Conservation (phyloP, 2,329 filamentous ascomycete species). For the Colletotrichum melonis region DNA sequence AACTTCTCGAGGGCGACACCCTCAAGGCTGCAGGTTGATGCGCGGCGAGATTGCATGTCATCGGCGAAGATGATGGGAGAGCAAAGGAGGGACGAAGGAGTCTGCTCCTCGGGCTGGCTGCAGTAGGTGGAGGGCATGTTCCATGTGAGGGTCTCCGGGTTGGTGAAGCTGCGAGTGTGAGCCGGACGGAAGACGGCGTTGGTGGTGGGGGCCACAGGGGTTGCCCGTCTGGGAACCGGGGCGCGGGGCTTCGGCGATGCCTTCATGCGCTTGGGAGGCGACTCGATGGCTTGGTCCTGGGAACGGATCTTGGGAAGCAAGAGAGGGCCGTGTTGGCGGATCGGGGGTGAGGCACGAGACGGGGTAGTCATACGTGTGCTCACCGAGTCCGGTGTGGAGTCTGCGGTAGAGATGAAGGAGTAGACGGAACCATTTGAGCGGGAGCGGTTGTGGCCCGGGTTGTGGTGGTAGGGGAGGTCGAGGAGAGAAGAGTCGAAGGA, state of each 20-base stretch:
- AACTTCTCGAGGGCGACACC: slow-evolving; percentile 74
- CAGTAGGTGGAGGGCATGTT: slow-evolving; percentile 46
- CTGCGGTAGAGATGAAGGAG: slow-evolving; percentile 72
- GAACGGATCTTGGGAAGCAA: slow-evolving; percentile 87
- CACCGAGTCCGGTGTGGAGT: slow-evolving; percentile 71
- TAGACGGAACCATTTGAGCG: slow-evolving; percentile 75
- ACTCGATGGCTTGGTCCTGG: slow-evolving; percentile 81
- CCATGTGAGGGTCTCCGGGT: slow-evolving; percentile 65
- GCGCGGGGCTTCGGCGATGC: slow-evolving; percentile 58
- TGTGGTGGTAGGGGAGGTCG: slow-evolving; percentile 59
- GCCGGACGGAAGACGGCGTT: slow-evolving; percentile 53
- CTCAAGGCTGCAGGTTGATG: slow-evolving; percentile 77
- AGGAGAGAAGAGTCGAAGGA: slow-evolving; percentile 68
- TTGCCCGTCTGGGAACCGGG: slow-evolving; percentile 36
- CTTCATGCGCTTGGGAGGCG: slow-evolving; percentile 67
- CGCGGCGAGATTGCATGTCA: slow-evolving; percentile 63
- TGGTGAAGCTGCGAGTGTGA: slow-evolving; percentile 70
- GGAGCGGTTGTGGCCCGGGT: slow-evolving; percentile 68
- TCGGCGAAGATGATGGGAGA: slow-evolving; percentile 71
- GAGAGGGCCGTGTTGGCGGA: slow-evolving; percentile 82
- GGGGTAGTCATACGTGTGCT: slow-evolving; percentile 78
- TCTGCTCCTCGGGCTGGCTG: slow-evolving; percentile 39
- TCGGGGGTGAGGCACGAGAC: slow-evolving; percentile 72
- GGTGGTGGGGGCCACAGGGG: slow-evolving; percentile 33
- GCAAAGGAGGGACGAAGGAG: slow-evolving; percentile 67